Conservation (phyloP, 1,139 yeast species). For the Sugiyamaella paludigena region DNA sequence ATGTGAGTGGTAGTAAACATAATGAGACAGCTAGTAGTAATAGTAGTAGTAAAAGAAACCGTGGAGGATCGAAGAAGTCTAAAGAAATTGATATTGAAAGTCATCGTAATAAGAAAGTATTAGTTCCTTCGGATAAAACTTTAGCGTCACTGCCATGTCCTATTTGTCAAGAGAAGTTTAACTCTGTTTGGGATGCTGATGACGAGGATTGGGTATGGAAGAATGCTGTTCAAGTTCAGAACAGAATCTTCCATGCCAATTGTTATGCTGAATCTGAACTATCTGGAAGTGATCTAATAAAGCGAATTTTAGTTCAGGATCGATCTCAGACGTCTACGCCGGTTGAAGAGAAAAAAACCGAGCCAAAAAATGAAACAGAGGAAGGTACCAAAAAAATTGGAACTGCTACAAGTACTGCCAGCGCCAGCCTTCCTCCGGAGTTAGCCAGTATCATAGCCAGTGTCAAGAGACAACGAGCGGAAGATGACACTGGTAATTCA, state of each 20-base stretch:
- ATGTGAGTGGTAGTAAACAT: constrained; percentile 14
- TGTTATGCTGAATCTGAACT: constrained; percentile 74
- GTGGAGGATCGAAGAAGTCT: constrained; percentile 10
- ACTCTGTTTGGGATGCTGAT: constrained; percentile 82
- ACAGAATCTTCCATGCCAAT: constrained; percentile 73
- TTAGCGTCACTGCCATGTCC: constrained; percentile 76
- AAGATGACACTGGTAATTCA: constrained; percentile 9
- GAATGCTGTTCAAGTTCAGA: constrained; percentile 68
- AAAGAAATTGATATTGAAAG: constrained; percentile 23
- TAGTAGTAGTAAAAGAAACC: neutral
- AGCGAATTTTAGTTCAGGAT: constrained; percentile 37
- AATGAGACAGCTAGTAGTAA: constrained; percentile 13
- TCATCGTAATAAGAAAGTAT: constrained; percentile 34
- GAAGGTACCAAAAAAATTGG: neutral
- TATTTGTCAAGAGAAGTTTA: constrained; percentile 79
- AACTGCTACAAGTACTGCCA: constrained; percentile 9
- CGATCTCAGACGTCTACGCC: constrained; percentile 27
- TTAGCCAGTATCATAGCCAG: constrained; percentile 23
- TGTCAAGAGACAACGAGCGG: constrained; percentile 26
- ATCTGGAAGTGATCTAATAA: constrained; percentile 28
- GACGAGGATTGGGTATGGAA: constrained; percentile 96
- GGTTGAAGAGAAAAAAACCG: constrained; percentile 2
- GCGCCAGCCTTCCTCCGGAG: constrained; percentile 20
- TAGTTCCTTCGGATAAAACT: constrained; percentile 66
- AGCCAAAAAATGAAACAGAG: too few species aligned